Percentiles rank a stretch among this genome's conserved stretches.
phyloP scores from a whole-genome alignment of 495 filamentous ascomycete species.

The Xylaria castorea region DNA sequence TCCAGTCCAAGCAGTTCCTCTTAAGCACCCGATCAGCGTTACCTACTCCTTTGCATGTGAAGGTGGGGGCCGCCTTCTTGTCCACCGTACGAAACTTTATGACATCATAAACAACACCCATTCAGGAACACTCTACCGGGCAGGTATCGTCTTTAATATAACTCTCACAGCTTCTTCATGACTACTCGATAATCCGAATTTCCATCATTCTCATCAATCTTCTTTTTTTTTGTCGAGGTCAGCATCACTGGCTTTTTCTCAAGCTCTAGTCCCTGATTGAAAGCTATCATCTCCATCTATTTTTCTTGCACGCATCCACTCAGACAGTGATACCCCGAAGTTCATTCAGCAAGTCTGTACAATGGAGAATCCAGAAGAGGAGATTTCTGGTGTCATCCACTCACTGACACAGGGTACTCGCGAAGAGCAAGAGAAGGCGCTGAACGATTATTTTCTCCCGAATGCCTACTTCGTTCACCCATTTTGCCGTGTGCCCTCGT shows the following conservation, averaged over 20 bases:
- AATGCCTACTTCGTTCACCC: slow-evolving; percentile 79
- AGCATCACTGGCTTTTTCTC: not conserved
- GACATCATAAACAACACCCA: slow-evolving; percentile 14
- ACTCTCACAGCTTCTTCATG: not conserved
- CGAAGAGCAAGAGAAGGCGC: slow-evolving; percentile 62
- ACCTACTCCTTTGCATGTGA: slow-evolving; percentile 2
- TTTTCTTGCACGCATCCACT: not conserved
- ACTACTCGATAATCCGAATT: not conserved
- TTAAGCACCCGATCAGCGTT: not conserved
- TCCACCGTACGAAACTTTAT: not conserved
- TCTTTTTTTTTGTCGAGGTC: not conserved
- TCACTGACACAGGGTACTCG: slow-evolving; percentile 70
- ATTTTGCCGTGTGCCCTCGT: slow-evolving; percentile 74
- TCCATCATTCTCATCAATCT: not conserved
- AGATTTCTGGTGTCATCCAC: slow-evolving; percentile 67
- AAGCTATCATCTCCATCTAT: not conserved
- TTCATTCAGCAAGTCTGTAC: not conserved
- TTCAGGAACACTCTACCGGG: not conserved
- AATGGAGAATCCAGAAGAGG: slow-evolving; percentile 37
- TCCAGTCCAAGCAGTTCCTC: not conserved
- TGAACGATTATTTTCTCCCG: slow-evolving; percentile 74
- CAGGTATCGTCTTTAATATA: not conserved
- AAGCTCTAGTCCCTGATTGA: not conserved
- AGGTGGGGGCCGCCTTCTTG: not conserved
- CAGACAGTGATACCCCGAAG: not conserved